Conservation (phyloP, 208 protist species). For the Acanthamoeba castellanii region DNA sequence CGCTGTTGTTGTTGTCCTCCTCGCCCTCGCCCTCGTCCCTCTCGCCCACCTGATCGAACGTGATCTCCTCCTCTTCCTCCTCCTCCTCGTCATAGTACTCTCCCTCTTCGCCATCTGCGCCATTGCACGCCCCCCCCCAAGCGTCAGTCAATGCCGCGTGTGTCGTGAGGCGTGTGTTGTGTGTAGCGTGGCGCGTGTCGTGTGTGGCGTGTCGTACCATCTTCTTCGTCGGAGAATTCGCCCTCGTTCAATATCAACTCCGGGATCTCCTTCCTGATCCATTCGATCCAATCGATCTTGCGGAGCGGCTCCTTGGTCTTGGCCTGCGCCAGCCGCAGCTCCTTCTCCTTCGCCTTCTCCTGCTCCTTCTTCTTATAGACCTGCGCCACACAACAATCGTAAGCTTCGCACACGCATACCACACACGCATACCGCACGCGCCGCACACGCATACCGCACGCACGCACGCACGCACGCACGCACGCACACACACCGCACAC, state of each 20-base stretch:
- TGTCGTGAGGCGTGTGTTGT: no score
- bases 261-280: background rate
- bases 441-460: no score
- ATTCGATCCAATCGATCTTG: slow-evolving; percentile 21
- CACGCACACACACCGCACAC: no score
- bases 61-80: background rate
- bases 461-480: no score
- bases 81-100: background rate
- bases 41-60: background rate
- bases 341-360: background rate
- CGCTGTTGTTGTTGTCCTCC: background rate
- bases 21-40: background rate
- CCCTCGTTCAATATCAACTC: background rate
- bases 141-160: no score
- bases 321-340: background rate
- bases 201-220: background rate
- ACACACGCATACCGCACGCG: no score
- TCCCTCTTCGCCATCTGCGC: background rate
- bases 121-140: no score
- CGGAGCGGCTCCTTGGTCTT: background rate
- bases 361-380: slow-evolving; percentile 1
- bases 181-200: no score
- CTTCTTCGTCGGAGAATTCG: background rate
- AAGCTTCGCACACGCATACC: no score
- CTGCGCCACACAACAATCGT: no score